A percentile compares a stretch with the other conserved stretches of the same genome.
phyloP scores from a whole-genome alignment of 148 eudicot genomes.

The Suaeda aralocaspica region DNA sequence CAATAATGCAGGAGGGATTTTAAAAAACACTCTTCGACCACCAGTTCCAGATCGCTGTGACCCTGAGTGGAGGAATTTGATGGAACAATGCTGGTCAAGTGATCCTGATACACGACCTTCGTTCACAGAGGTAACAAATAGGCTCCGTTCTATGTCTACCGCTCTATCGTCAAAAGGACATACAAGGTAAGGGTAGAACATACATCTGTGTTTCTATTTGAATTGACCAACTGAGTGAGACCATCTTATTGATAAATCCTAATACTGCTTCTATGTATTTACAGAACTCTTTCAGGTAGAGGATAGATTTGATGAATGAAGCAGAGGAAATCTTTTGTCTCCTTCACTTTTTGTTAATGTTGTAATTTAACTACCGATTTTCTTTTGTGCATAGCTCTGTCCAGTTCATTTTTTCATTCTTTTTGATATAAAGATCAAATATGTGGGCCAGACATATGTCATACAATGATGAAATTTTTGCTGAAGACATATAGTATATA shows the following conservation, averaged over 20 bases:
- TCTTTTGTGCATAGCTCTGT: conserved; percentile 34
- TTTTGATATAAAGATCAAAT: conserved; percentile 25
- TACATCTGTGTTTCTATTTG: background rate
- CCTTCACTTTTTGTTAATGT: conserved; percentile 19
- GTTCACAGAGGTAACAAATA: conserved; percentile 60
- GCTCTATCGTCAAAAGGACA: conserved; percentile 61
- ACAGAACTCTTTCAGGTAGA: conserved; percentile 33
- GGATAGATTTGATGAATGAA: conserved; percentile 9
- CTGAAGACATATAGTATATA: conserved; percentile 17
- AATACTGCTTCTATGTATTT: conserved; percentile 3
- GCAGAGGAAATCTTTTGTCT: conserved; percentile 22
- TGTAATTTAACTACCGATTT: conserved; percentile 22
- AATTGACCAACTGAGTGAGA: background rate
- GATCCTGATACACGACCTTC: conserved; percentile 72
- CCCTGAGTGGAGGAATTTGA: conserved; percentile 72
- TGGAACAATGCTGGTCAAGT: conserved; percentile 86
- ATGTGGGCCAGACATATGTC: conserved; percentile 20
- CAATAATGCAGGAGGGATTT: conserved; percentile 58
- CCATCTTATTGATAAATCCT: background rate
- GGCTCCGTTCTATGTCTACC: conserved; percentile 57
- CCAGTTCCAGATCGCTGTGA: conserved; percentile 67
- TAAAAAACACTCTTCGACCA: conserved; percentile 85
- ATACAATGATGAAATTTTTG: conserved; percentile 16
- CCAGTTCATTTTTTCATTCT: conserved; percentile 36
- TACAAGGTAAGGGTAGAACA: conserved; percentile 34